Evolutionary conservation across 768 basidiomycete genomes (phyloP), one percentile per base, ranked within the genome.

Genomic region (Termitomyces sp.): DNA sequence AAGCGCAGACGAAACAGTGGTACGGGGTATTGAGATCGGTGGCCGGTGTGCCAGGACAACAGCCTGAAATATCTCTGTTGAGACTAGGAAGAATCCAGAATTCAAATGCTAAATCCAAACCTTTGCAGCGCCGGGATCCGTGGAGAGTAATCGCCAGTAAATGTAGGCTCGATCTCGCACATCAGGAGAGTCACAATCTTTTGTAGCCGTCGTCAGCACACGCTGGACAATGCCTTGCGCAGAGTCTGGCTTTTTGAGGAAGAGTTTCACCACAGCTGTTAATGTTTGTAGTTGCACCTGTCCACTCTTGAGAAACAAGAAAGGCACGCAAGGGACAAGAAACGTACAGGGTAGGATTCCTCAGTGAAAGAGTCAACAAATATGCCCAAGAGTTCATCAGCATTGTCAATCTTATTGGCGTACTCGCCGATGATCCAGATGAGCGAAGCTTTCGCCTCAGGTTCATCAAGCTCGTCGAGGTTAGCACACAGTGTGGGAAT

Each of bases 391-490:
- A 99, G 79, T 66, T 98, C 95, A 69, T 92, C 93, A 3, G 96
- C 95, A 63, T 99, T 99, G 65, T 95, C 93, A 63, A 98, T 98
- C 76, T 94, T 96, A 72, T 90, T 89, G 3, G 96, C 95, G 66
- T 99, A 98, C 75, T 98, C 95, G 58, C 96, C 96, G 64, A 98
- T 95, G 66, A 99, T 98, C 96, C 97, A 99, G 70, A 99, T 98
- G 52, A 99, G 78, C 2, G 95, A 95, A 1, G 95, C 93, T 69
- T 98, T 98, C 2, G 97, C 96, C 70, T 99, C 96, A 11, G 96
- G 97, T 69, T 99, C 97, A 67, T 98, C 96, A 34, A 99, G 77
- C 66, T 97, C 95, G 60, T 99, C 96, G 15, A 98, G 85, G 68
- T 95, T 96, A 2, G 92, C 87, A 66, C 95, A 99, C 15, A 99